phyloP scores from a whole-genome alignment of 441 rosid genomes.

The Euphorbia corollata region DNA sequence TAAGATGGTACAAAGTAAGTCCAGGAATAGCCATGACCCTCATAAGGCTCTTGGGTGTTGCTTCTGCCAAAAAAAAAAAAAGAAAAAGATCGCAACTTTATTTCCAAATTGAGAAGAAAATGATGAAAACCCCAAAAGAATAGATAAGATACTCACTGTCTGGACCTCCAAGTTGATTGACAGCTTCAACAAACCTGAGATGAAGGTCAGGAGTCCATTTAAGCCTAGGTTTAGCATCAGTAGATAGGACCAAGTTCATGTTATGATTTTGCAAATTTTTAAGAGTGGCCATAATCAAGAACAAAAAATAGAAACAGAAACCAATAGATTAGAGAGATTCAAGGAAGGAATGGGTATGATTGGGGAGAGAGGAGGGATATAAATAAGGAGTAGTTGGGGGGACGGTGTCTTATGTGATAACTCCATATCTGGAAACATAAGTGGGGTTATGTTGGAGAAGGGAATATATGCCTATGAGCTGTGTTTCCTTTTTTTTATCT shows the following conservation, averaged over 20 bases:
- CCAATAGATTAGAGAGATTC: too few species aligned
- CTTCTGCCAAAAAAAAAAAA: constrained; percentile 53
- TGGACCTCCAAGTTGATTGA: constrained; percentile 79
- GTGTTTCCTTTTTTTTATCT: constrained; percentile 32
- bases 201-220: constrained; percentile 95
- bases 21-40: constrained; percentile 79
- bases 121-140: constrained; percentile 13
- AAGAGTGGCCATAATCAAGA: constrained; percentile 24
- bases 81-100: constrained; percentile 9
- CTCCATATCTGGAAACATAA: constrained; percentile 84
- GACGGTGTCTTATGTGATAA: constrained; percentile 46
- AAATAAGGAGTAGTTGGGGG: constrained; percentile 30
- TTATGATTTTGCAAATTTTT: constrained; percentile 43
- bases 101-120: background rate
- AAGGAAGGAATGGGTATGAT: background rate
- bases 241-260: constrained; percentile 68
- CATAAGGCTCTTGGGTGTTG: constrained; percentile 92
- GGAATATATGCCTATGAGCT: constrained; percentile 75
- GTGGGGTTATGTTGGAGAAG: constrained; percentile 66
- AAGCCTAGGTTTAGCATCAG: constrained; percentile 90
- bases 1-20: constrained; percentile 91
- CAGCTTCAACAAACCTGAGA: constrained; percentile 67
- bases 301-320: too few species aligned
- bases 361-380: background rate
- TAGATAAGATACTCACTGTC: constrained; percentile 44